These are phyloP conservation scores for Gracilaria caudata DNA, from an alignment of 23 red algal genomes.

Conservation along the genomic window DNA sequence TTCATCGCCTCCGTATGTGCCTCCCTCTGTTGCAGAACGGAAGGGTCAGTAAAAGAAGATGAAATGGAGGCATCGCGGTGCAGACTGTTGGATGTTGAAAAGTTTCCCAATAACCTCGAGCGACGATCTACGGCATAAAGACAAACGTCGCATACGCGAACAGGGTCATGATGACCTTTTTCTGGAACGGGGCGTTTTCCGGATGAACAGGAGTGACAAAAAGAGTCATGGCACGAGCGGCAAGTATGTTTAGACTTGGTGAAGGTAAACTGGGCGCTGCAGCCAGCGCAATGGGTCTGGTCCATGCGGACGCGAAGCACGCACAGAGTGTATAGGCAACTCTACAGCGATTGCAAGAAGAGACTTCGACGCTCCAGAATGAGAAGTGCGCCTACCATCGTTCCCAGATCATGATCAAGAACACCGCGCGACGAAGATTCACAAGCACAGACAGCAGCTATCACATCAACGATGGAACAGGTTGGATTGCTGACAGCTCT, in stretches of 20 bases:
- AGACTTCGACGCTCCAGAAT: too few species aligned
- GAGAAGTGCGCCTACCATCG: too few species aligned
- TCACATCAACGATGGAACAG: too few species aligned
- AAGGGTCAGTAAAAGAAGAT: constrained; percentile 42
- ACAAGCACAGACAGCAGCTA: too few species aligned
- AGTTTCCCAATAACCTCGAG: constrained; percentile 35
- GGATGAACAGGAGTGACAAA: constrained; percentile 66
- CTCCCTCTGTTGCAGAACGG: constrained; percentile 37
- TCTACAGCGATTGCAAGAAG: too few species aligned
- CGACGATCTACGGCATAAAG: constrained; percentile 65
- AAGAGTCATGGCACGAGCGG: constrained; percentile 55
- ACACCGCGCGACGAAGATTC: too few species aligned
- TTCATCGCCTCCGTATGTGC: constrained; percentile 75
- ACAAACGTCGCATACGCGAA: constrained; percentile 79
- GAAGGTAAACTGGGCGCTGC: constrained; percentile 62
- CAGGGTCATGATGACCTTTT: constrained; percentile 40
- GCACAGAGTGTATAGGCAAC: not conserved
- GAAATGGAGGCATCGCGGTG: not conserved
- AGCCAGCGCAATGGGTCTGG: constrained; percentile 74
- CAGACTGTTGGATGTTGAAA: not conserved
- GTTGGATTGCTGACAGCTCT: too few species aligned
- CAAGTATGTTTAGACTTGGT: constrained; percentile 61
- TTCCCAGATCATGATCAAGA: too few species aligned
- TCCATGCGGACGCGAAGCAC: constrained; percentile 11
- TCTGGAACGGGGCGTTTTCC: constrained; percentile 56